Evolutionary conservation across 345 rosid genomes (phyloP).

Genomic region (Euphorbia peplus): DNA sequence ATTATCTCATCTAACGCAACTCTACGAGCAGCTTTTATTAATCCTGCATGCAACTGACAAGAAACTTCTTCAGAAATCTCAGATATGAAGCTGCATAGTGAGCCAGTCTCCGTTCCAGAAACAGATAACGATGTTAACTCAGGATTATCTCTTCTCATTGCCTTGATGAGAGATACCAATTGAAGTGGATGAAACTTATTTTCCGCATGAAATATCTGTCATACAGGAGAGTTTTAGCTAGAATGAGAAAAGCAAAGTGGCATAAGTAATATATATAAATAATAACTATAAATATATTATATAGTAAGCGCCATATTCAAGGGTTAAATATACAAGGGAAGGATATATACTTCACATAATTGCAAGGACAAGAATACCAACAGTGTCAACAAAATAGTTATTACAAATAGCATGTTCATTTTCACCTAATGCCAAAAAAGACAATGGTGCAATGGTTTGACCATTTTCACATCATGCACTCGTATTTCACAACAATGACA

Average conservation of each 20-base stretch:
- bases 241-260: constrained; percentile 16
- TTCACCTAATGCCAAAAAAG: background rate
- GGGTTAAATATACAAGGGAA: background rate
- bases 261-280: background rate
- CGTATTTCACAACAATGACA: background rate
- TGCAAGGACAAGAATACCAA: background rate
- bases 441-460: background rate
- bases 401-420: background rate
- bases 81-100: constrained; percentile 38
- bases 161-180: constrained; percentile 49
- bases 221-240: constrained; percentile 20
- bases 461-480: background rate
- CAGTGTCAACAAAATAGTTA: background rate
- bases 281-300: background rate
- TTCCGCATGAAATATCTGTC: constrained; percentile 64
- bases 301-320: too few relatives aligned
- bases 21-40: constrained; percentile 76
- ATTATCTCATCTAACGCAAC: constrained; percentile 83
- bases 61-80: constrained; percentile 71
- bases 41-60: constrained; percentile 69
- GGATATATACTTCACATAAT: background rate
- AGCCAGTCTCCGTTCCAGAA: constrained; percentile 31
- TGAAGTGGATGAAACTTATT: constrained; percentile 49
- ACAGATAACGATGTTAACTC: constrained; percentile 20
- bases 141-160: constrained; percentile 43